A percentile compares a stretch with the other conserved stretches of the same genome.
Conservation (phyloP, 176 grass and related monocot species). For the Oryza officinalis region DNA sequence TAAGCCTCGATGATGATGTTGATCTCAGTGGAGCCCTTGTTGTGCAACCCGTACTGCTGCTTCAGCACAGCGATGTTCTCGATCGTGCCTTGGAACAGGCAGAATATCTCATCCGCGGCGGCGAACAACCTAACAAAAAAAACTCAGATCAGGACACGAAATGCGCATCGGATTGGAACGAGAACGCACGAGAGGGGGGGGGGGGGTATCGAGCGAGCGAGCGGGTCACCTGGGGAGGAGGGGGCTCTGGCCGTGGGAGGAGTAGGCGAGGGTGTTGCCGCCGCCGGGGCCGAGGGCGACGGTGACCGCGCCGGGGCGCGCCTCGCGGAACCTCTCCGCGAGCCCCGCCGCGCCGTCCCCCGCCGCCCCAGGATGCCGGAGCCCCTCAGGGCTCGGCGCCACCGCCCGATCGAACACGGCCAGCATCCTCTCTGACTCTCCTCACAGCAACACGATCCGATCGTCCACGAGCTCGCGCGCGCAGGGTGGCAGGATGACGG, state of each 20-base stretch:
- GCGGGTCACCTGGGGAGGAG: slow-evolving; percentile 61
- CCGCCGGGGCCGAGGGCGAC: slow-evolving; percentile 51
- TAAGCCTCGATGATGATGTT: slow-evolving; percentile 81
- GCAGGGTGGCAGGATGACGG: too few relatives aligned
- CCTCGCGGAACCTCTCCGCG: slow-evolving; percentile 41
- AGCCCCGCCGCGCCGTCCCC: slow-evolving; percentile 29
- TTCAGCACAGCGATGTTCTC: slow-evolving; percentile 68
- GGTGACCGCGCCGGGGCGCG: slow-evolving; percentile 51
- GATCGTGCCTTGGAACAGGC: slow-evolving; percentile 65
- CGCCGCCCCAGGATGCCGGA: slow-evolving; percentile 39
- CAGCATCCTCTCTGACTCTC: slow-evolving; percentile 47
- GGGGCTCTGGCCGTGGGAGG: slow-evolving; percentile 57
- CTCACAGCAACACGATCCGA: neutral
- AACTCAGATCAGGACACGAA: neutral
- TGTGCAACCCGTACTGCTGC: slow-evolving; percentile 78
- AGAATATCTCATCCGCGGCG: slow-evolving; percentile 62
- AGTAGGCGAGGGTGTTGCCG: slow-evolving; percentile 43
- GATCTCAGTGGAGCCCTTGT: slow-evolving; percentile 63
- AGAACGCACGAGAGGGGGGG: neutral
- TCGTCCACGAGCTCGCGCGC: too few relatives aligned
- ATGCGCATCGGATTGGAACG: neutral
- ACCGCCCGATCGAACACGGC: slow-evolving; percentile 65
- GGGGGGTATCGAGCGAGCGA: neutral
- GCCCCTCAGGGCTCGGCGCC: slow-evolving; percentile 69
- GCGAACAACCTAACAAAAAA: slow-evolving; percentile 61